These are phyloP conservation scores for Platanthera guangdongensis DNA, from an alignment of 106 monocot species.

Conservation along the genomic window DNA sequence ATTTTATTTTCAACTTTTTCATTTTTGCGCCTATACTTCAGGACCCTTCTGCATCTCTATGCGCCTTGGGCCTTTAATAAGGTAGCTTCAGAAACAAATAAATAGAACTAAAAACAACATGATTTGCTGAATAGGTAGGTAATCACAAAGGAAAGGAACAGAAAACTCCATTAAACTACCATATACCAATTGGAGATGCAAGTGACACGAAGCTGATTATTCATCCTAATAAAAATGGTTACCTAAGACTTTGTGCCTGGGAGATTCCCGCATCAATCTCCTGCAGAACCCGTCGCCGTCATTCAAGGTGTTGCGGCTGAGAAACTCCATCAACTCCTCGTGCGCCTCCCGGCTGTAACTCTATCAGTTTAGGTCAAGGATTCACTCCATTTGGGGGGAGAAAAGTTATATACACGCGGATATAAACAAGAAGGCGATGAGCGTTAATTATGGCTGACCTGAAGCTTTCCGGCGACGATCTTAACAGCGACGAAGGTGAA, in stretches of 20 bases:
- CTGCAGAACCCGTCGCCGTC: conserved; percentile 67
- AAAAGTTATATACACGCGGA: background rate
- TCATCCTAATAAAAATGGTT: background rate
- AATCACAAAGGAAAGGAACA: background rate
- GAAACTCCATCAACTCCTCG: conserved; percentile 75
- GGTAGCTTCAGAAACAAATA: too few relatives aligned
- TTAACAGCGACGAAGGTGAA: conserved; percentile 74
- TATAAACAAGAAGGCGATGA: background rate
- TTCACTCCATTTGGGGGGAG: background rate
- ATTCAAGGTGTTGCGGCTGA: conserved; percentile 43
- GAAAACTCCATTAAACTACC: background rate
- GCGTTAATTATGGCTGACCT: conserved; percentile 27
- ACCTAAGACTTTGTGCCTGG: conserved; percentile 51
- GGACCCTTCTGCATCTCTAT: too few relatives aligned
- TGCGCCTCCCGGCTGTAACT: conserved; percentile 18
- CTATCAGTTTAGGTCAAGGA: background rate
- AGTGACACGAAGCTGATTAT: background rate
- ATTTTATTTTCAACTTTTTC: too few relatives aligned
- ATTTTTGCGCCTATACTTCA: too few relatives aligned
- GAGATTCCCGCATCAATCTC: conserved; percentile 64
- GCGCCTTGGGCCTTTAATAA: too few relatives aligned
- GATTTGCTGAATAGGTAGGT: background rate
- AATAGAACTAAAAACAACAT: background rate
- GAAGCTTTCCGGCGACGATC: conserved; percentile 65
- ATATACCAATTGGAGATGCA: background rate